Evolutionary conservation across 2,329 filamentous ascomycete species (phyloP).

Genomic region (Ciborinia camelliae): DNA sequence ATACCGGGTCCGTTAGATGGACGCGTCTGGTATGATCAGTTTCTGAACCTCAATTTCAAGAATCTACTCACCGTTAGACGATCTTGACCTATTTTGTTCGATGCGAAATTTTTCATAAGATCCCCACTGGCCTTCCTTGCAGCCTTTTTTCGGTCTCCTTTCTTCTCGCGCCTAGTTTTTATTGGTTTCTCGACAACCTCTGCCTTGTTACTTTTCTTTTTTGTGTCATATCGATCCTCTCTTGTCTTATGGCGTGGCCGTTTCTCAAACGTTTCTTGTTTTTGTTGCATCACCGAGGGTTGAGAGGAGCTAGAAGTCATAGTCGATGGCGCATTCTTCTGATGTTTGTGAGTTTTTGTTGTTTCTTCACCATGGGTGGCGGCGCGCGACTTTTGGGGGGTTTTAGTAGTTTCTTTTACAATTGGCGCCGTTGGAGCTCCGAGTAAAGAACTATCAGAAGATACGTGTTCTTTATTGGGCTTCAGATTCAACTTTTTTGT

Average conservation of each 20-base stretch:
- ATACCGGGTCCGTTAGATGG: conserved; percentile 42
- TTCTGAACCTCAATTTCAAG: background rate
- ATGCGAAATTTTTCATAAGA: conserved; percentile 55
- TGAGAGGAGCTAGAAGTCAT: background rate
- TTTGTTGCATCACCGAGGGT: background rate
- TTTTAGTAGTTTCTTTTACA: background rate
- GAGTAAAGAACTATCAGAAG: conserved; percentile 33
- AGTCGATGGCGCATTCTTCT: conserved; percentile 13
- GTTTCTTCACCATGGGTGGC: background rate
- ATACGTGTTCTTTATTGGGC: conserved; percentile 20
- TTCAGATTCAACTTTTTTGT: background rate
- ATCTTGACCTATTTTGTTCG: conserved; percentile 50
- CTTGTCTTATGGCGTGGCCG: conserved; percentile 54
- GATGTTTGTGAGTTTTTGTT: conserved; percentile 19
- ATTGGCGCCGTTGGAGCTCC: conserved; percentile 13
- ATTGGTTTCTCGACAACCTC: conserved; percentile 26
- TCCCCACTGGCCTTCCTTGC: conserved; percentile 39
- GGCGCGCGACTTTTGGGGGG: background rate
- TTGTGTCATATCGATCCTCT: conserved; percentile 52
- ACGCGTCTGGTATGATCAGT: conserved; percentile 38
- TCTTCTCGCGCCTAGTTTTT: conserved; percentile 24
- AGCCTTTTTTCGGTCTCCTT: conserved; percentile 24
- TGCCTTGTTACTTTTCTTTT: conserved; percentile 33
- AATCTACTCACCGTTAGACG: conserved; percentile 48
- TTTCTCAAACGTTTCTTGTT: conserved; percentile 41